Conservation (phyloP, 106 monocot genomes). For the Chionographis japonica region DNA sequence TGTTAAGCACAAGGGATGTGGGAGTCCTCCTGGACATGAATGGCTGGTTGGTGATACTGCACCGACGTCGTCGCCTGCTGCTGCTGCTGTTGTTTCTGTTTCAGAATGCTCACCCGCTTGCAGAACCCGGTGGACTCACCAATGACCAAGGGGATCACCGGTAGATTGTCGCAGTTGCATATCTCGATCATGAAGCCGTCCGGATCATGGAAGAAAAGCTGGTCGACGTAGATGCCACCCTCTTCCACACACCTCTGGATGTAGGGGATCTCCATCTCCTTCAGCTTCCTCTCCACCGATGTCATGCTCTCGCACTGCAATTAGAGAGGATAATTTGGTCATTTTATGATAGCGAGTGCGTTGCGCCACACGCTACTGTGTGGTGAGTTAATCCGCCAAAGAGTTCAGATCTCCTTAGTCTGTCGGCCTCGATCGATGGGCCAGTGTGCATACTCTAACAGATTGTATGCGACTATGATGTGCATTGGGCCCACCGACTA, state of each 20-base stretch:
- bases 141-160: slow-evolving; percentile 49
- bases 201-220: slow-evolving; percentile 96
- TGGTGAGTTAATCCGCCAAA: too few species aligned
- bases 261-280: slow-evolving; percentile 52
- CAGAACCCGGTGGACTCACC: slow-evolving; percentile 26
- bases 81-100: slow-evolving; percentile 21
- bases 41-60: slow-evolving; percentile 7
- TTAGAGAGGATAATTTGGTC: too few species aligned
- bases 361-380: too few species aligned
- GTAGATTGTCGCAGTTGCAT: slow-evolving; percentile 94
- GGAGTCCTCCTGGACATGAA: not conserved
- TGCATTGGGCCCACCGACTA: too few species aligned
- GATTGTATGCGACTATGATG: too few species aligned
- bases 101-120: slow-evolving; percentile 21
- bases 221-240: slow-evolving; percentile 66
- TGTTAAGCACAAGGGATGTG: slow-evolving; percentile 9
- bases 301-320: slow-evolving; percentile 68
- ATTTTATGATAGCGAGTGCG: too few species aligned
- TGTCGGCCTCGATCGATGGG: too few species aligned
- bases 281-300: slow-evolving; percentile 51
- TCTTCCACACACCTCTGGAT: slow-evolving; percentile 53
- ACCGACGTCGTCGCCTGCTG: slow-evolving; percentile 5
- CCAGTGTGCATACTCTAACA: too few species aligned
- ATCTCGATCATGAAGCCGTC: slow-evolving; percentile 97
- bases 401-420: too few species aligned